These are phyloP conservation scores for Citrus mangshanensis DNA, from an alignment of 345 rosid species.

Conservation along the genomic window DNA sequence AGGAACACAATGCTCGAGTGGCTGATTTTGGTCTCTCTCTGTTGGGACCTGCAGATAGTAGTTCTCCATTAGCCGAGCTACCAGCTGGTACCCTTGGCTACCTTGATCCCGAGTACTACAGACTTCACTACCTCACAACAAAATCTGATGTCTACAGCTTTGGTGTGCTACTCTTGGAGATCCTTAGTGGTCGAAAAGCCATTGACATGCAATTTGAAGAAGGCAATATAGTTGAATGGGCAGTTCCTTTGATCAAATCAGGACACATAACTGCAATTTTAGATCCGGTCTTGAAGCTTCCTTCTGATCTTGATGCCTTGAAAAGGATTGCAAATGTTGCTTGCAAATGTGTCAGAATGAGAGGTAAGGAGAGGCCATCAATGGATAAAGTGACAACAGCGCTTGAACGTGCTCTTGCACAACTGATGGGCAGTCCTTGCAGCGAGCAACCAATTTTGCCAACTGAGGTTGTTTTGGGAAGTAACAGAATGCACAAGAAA, in stretches of 20 bases:
- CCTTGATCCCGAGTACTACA: slow-evolving; percentile 95
- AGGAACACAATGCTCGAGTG: slow-evolving; percentile 97
- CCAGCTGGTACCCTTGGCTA: slow-evolving; percentile 98
- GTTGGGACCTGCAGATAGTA: slow-evolving; percentile 78
- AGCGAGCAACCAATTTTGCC: slow-evolving; percentile 88
- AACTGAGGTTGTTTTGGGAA: slow-evolving; percentile 89
- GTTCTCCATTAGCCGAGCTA: slow-evolving; percentile 85
- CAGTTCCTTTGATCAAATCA: slow-evolving; percentile 82
- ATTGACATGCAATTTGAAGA: slow-evolving; percentile 95
- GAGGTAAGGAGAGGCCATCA: slow-evolving; percentile 93
- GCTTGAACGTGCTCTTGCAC: slow-evolving; percentile 79
- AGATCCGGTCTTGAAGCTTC: slow-evolving; percentile 70
- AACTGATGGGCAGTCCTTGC: slow-evolving; percentile 92
- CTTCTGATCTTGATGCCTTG: slow-evolving; percentile 68
- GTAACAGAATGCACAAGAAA: slow-evolving; percentile 93
- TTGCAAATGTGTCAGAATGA: slow-evolving; percentile 94
- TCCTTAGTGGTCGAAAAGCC: slow-evolving; percentile 88
- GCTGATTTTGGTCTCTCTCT: slow-evolving; percentile 95
- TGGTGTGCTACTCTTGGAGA: slow-evolving; percentile 86
- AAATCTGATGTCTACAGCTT: slow-evolving; percentile 97
- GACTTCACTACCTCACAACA: slow-evolving; percentile 93
- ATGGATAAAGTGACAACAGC: slow-evolving; percentile 97
- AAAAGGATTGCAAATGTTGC: slow-evolving; percentile 85
- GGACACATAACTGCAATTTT: slow-evolving; percentile 64
- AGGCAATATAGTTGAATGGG: slow-evolving; percentile 99